Conservation (phyloP, 306 rosid species). For the Dalbergia cochinchinensis region DNA sequence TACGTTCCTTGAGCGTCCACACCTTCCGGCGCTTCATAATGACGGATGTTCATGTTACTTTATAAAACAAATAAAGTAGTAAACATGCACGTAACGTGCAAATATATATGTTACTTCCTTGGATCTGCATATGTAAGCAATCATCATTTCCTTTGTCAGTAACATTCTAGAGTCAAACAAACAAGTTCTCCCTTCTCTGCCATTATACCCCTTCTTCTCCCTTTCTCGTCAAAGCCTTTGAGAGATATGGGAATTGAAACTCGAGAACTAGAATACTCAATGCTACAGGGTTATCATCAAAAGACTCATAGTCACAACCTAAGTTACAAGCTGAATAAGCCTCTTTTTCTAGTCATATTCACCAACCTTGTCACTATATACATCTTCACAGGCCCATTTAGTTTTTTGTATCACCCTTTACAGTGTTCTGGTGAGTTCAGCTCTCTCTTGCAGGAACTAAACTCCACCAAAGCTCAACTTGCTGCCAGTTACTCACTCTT, state of each 20-base stretch:
- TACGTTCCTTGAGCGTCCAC: slow-evolving; percentile 43
- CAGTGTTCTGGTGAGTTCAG: slow-evolving; percentile 31
- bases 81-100: slow-evolving; percentile 35
- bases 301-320: slow-evolving; percentile 21
- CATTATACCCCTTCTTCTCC: neutral
- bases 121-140: slow-evolving; percentile 33
- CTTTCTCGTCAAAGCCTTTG: slow-evolving; percentile 22
- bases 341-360: slow-evolving; percentile 47
- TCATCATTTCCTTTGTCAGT: neutral
- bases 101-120: slow-evolving; percentile 20
- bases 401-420: slow-evolving; percentile 39
- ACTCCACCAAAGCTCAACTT: slow-evolving; percentile 57
- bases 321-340: slow-evolving; percentile 48
- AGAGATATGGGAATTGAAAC: slow-evolving; percentile 52
- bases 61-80: neutral
- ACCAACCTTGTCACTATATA: slow-evolving; percentile 58
- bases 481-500: slow-evolving; percentile 47
- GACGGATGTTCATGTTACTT: slow-evolving; percentile 37
- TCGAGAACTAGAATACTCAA: slow-evolving; percentile 47
- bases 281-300: slow-evolving; percentile 37
- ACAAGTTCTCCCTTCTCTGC: slow-evolving; percentile 26
- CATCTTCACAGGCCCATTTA: slow-evolving; percentile 53
- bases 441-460: slow-evolving; percentile 52
- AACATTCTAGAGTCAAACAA: slow-evolving; percentile 3
- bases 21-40: slow-evolving; percentile 46